These are phyloP conservation scores for Coemansia sp. DNA, from an alignment of 192 early-diverging fungal species.

Conservation along the genomic window DNA sequence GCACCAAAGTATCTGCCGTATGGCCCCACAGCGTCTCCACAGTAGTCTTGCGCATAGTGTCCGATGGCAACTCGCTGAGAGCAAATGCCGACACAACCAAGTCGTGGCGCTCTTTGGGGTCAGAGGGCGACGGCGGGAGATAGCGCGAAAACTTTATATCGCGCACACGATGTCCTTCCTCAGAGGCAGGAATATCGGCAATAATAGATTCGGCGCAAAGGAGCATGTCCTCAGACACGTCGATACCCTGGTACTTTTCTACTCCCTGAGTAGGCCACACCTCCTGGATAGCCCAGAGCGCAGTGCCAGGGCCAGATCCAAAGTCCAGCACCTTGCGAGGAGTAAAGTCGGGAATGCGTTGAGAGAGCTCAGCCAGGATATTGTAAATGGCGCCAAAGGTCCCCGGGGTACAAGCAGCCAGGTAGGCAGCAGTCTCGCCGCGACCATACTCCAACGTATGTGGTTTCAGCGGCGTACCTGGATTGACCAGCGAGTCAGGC, in stretches of 20 bases:
- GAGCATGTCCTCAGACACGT: slow-evolving; percentile 81
- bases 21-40: slow-evolving; percentile 79
- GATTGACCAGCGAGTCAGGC: slow-evolving; percentile 36
- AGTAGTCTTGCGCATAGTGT: slow-evolving; percentile 64
- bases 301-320: slow-evolving; percentile 84
- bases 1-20: slow-evolving; percentile 76
- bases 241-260: slow-evolving; percentile 65
- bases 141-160: slow-evolving; percentile 65
- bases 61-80: slow-evolving; percentile 73
- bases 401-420: slow-evolving; percentile 65
- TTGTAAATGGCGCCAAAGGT: slow-evolving; percentile 72
- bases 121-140: slow-evolving; percentile 56
- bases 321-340: slow-evolving; percentile 76
- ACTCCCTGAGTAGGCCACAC: slow-evolving; percentile 55
- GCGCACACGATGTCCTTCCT: background rate
- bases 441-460: slow-evolving; percentile 74
- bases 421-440: slow-evolving; percentile 73
- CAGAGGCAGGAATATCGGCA: slow-evolving; percentile 3
- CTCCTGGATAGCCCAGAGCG: slow-evolving; percentile 74
- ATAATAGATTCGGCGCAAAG: slow-evolving; percentile 64
- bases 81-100: slow-evolving; percentile 79
- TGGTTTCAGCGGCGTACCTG: slow-evolving; percentile 49
- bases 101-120: slow-evolving; percentile 51
- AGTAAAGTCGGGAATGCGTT: slow-evolving; percentile 65
- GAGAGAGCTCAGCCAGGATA: slow-evolving; percentile 66